Base-by-base conservation (phyloP, 2,329 filamentous ascomycete species). In the Chaetomium globosum region DNA sequence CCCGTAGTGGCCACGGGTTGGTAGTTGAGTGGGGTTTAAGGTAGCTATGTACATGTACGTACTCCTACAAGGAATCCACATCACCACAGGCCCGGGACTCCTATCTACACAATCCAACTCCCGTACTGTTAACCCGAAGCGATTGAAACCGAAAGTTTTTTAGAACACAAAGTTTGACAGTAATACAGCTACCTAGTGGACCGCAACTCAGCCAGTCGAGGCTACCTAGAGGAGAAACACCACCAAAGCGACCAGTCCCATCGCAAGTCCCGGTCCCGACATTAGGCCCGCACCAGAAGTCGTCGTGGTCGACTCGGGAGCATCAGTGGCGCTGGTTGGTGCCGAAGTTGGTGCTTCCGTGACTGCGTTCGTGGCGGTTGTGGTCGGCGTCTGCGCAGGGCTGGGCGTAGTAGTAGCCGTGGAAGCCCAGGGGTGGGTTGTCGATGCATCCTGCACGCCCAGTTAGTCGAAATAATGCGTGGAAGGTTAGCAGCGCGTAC, bases 371-470 rank as follows among this genome's bases (percentile, higher is more conserved):
- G 16, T 55, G 31, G 31, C 7, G 33, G 21, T 10, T 16, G 31
- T 26, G 6, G n/a, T 31, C 13, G 12, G 12, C 10, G 54, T 31
- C 26, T 3, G 12, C 21, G 33, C 6, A 23, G 52, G n/a, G 52
- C 7, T 23, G 8, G 46, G 51, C n/a, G 51, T 8, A 4, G 26
- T 9, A 1, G 51, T 53, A 9, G 51, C 51, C 51, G 28, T 33
- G 23, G 30, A n/a, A n/a, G 28, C 46, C 59, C 59, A 61, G 1
- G 59, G 59, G 12, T 61, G 49, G 16, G 59, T 61, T 1, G 59
- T 61, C 4, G 49, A 54, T 6, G 49, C 59, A 10, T 36, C 26
- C 59, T 61, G 6, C 3, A 36, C n/a, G 30, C 13, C 7, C 10
- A 3, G 16, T 58, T 36, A 58, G 39, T 21, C 1, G 26, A 23